These are phyloP conservation scores for Tetragonia tetragonoides DNA, from an alignment of 148 eudicot genomes.

Conservation along the genomic window DNA sequence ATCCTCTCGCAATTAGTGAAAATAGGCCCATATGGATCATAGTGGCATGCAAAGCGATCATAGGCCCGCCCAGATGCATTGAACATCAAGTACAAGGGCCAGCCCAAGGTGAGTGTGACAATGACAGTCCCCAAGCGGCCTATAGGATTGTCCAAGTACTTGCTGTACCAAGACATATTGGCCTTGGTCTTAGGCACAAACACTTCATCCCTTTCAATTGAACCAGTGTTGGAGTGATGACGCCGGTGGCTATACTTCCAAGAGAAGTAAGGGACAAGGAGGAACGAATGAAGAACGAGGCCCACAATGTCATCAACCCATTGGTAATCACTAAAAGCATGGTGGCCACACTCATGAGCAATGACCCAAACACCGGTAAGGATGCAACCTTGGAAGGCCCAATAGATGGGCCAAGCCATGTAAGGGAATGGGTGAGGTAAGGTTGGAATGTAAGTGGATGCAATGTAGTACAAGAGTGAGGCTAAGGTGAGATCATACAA, in stretches of 20 bases:
- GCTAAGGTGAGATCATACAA: constrained; percentile 34
- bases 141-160: constrained; percentile 43
- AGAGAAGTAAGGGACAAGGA: constrained; percentile 62
- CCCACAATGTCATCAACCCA: constrained; percentile 58
- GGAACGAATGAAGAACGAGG: constrained; percentile 54
- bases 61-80: constrained; percentile 51
- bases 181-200: constrained; percentile 58
- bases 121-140: constrained; percentile 39
- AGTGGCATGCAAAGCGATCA: constrained; percentile 56
- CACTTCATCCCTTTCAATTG: constrained; percentile 54
- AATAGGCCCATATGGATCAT: constrained; percentile 47
- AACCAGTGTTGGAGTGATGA: constrained; percentile 65
- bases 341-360: constrained; percentile 71
- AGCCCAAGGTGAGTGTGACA: constrained; percentile 44
- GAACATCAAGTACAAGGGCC: constrained; percentile 60
- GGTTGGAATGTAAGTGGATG: constrained; percentile 30
- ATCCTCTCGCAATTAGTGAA: constrained; percentile 40
- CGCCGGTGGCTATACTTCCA: constrained; percentile 71
- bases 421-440: constrained; percentile 29
- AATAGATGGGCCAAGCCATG: constrained; percentile 50
- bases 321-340: constrained; percentile 59
- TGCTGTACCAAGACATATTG: constrained; percentile 38
- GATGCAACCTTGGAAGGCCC: constrained; percentile 48
- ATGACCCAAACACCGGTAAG: constrained; percentile 61
- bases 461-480: constrained; percentile 35